Conservation (phyloP, 148 eudicot species). For the Vaccinium myrtillus region DNA sequence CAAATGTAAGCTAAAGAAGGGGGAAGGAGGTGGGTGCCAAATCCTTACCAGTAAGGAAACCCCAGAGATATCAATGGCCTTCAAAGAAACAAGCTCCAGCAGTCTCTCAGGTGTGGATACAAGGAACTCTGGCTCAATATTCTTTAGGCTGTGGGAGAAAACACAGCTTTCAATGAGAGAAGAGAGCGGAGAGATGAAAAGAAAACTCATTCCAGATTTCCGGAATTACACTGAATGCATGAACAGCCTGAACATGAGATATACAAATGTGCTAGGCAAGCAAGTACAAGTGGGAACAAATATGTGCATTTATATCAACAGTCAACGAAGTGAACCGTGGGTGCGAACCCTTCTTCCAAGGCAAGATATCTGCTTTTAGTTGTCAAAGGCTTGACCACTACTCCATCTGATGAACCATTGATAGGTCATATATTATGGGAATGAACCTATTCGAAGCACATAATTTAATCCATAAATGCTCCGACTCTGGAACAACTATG, state of each 20-base stretch:
- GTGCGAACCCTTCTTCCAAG: neutral
- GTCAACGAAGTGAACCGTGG: neutral
- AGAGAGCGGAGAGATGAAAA: neutral
- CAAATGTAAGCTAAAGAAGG: neutral
- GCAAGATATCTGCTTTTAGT: neutral
- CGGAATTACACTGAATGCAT: neutral
- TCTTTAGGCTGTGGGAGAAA: constrained; percentile 56
- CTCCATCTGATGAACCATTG: neutral
- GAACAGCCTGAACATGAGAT: constrained; percentile 6
- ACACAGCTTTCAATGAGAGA: neutral
- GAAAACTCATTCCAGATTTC: constrained; percentile 3
- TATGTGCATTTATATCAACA: neutral
- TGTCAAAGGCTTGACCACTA: neutral
- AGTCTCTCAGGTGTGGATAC: constrained; percentile 91
- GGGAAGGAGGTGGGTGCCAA: neutral
- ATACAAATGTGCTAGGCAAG: neutral
- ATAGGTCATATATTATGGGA: neutral
- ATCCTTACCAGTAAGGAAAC: constrained; percentile 76
- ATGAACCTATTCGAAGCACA: too few species aligned
- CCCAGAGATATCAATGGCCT: constrained; percentile 69
- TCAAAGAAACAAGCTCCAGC: constrained; percentile 65
- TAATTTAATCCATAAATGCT: neutral
- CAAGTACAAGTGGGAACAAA: constrained; percentile 8
- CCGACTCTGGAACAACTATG: neutral
- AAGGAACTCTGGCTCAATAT: constrained; percentile 90